phyloP scores from a whole-genome alignment of 169 alveolate genomes.

The Theileria orientalis region DNA sequence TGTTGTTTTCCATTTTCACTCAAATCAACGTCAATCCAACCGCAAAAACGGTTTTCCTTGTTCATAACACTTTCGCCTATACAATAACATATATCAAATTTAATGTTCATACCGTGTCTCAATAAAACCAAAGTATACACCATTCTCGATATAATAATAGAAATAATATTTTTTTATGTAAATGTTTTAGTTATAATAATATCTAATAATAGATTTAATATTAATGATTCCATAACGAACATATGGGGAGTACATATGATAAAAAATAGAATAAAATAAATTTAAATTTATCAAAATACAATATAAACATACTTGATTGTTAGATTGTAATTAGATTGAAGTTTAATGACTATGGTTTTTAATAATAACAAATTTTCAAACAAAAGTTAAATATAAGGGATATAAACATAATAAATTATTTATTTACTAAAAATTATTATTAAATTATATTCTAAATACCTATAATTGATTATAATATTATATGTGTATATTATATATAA shows the following conservation, averaged over 20 bases:
- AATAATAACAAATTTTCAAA: too few species aligned
- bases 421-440: too few species aligned
- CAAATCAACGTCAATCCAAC: conserved; percentile 97
- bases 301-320: not conserved
- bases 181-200: too few species aligned
- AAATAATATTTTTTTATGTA: too few species aligned
- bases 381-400: not conserved
- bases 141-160: not conserved
- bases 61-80: conserved; percentile 95
- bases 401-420: too few species aligned
- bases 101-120: conserved; percentile 52
- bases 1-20: conserved; percentile 91
- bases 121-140: conserved; percentile 23
- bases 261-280: not conserved
- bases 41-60: conserved; percentile 94
- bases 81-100: not conserved
- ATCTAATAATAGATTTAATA: not conserved
- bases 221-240: not conserved
- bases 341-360: too few species aligned
- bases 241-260: not conserved
- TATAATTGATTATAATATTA: too few species aligned
- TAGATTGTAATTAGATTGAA: not conserved
- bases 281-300: too few species aligned
- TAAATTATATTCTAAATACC: too few species aligned
- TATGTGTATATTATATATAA: too few species aligned